Percentiles rank a stretch among this genome's conserved stretches.
These are phyloP conservation scores for Blastobotrys muscicola DNA, from an alignment of 805 yeast species.

Conservation along the genomic window DNA sequence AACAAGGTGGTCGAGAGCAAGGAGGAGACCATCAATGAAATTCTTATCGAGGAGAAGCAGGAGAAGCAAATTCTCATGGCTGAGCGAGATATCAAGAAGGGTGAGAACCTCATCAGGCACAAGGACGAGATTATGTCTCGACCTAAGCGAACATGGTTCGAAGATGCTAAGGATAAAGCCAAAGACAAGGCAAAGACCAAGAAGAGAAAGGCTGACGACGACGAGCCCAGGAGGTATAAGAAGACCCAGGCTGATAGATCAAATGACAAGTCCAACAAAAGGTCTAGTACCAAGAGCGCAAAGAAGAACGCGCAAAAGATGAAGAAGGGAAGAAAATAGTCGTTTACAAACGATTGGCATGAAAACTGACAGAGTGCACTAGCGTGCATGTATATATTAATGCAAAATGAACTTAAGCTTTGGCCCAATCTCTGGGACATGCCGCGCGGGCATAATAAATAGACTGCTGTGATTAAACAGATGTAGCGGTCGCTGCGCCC, in stretches of 20 bases:
- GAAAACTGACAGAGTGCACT: background rate
- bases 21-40: constrained; percentile 56
- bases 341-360: background rate
- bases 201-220: constrained; percentile 57
- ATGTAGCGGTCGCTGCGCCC: too few relatives aligned
- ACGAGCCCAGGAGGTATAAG: constrained; percentile 51
- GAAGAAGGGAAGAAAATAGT: constrained; percentile 11
- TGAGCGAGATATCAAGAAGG: constrained; percentile 82
- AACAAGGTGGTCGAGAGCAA: constrained; percentile 53
- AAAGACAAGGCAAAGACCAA: constrained; percentile 29
- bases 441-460: too few relatives aligned
- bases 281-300: constrained; percentile 22
- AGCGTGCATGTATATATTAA: background rate
- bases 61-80: constrained; percentile 82
- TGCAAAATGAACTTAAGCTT: too few relatives aligned
- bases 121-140: constrained; percentile 76
- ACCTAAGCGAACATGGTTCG: constrained; percentile 97
- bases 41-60: constrained; percentile 76
- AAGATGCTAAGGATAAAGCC: constrained; percentile 44
- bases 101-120: constrained; percentile 73
- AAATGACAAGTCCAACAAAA: constrained; percentile 27
- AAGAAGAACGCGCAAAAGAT: constrained; percentile 16
- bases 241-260: constrained; percentile 71
- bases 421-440: too few relatives aligned
- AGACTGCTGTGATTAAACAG: too few relatives aligned